These are phyloP conservation scores for Leucosporidium yakuticum DNA, from an alignment of 768 basidiomycete genomes.

Conservation along the genomic window DNA sequence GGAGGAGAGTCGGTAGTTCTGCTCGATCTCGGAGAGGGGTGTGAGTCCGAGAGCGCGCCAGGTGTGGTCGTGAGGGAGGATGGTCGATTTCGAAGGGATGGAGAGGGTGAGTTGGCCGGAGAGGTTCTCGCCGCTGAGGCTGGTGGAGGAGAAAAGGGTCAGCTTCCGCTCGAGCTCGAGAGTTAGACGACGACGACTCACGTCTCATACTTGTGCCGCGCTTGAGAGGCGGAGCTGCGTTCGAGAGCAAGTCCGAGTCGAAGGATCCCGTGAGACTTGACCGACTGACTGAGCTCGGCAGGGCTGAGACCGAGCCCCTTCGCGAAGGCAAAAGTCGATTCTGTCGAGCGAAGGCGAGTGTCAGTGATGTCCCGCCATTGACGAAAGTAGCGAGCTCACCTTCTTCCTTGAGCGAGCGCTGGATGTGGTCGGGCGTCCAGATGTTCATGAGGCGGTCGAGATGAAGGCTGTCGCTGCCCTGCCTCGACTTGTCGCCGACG, in stretches of 20 bases:
- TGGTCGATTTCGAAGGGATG: conserved; percentile 5
- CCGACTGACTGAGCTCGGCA: conserved; percentile 47
- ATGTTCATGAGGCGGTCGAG: conserved; percentile 73
- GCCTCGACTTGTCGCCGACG: conserved; percentile 55
- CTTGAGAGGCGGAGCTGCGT: neutral
- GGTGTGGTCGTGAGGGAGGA: conserved; percentile 13
- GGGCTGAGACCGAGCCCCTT: conserved; percentile 61
- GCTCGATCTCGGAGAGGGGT: conserved; percentile 58
- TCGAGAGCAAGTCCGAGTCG: conserved; percentile 21
- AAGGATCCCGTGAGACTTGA: conserved; percentile 20
- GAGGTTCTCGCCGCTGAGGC: conserved; percentile 9
- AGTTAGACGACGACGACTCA: neutral
- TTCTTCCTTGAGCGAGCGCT: conserved; percentile 60
- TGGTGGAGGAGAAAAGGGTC: neutral
- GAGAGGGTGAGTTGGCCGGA: neutral
- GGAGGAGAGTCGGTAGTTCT: conserved; percentile 61
- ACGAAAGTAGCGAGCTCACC: conserved; percentile 50
- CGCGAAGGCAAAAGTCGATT: conserved; percentile 73
- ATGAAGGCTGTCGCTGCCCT: conserved; percentile 53
- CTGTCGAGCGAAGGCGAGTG: conserved; percentile 32
- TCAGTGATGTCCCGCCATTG: too few relatives aligned
- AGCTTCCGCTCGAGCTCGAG: neutral
- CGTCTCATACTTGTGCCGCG: conserved; percentile 12
- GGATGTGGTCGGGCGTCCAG: conserved; percentile 79
- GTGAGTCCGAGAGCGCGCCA: conserved; percentile 47